Evolutionary conservation across 108 stramenopile species (phyloP).

Genomic region (Cyclotella baltica): DNA sequence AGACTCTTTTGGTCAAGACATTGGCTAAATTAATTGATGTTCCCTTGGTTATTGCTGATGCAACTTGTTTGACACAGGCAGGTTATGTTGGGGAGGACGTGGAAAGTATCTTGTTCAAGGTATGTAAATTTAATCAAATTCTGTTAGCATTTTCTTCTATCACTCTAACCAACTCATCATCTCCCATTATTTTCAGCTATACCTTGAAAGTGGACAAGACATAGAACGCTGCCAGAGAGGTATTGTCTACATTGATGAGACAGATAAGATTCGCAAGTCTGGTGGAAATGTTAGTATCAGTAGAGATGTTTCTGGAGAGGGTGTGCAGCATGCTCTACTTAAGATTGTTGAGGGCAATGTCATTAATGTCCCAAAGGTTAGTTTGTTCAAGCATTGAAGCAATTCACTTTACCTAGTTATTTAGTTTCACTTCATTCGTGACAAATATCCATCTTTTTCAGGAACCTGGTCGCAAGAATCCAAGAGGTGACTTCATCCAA

Average conservation of each 20-base stretch:
- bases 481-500: constrained; percentile 93
- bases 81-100: constrained; percentile 99
- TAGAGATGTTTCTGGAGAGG: constrained; percentile 96
- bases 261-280: constrained; percentile 92
- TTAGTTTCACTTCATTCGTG: not conserved
- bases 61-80: constrained; percentile 96
- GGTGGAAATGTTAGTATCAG: constrained; percentile 96
- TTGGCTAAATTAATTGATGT: constrained; percentile 94
- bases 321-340: constrained; percentile 98
- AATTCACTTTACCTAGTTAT: not conserved
- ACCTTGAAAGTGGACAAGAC: constrained; percentile 94
- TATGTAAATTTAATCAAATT: constrained; percentile 13
- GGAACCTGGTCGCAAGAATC: constrained; percentile 95
- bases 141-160: no score
- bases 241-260: constrained; percentile 97
- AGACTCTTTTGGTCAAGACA: constrained; percentile 95
- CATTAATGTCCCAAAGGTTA: constrained; percentile 98
- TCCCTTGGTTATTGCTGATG: constrained; percentile 95
- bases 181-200: constrained; percentile 57
- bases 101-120: constrained; percentile 94
- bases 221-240: constrained; percentile 93
- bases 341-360: constrained; percentile 99
- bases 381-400: constrained; percentile 5
- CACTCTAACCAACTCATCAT: not conserved
- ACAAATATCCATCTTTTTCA: constrained; percentile 10